Base-by-base conservation (phyloP, 176 grass and related monocot species). In the Chrysopogon serrulatus region DNA sequence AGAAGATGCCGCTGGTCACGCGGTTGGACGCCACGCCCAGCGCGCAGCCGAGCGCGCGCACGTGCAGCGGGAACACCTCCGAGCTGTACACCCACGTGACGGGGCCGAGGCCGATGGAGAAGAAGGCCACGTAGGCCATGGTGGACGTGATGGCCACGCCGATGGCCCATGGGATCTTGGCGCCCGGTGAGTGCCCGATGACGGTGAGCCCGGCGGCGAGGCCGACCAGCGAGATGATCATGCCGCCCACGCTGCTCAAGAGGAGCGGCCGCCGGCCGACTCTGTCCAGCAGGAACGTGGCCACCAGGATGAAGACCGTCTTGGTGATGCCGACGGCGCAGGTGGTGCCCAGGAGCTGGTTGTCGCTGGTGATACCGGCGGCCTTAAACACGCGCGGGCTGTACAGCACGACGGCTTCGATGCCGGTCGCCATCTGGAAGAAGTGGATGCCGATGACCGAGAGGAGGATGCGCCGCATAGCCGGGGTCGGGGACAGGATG, bases 391-490 rank as follows among this genome's bases (percentile, higher is more conserved):
- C 85, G 32, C 59, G 81, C 3, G 94, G 94, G 91, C 94, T 91
- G 72, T 96, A 96, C 15, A 96, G 91, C 83, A 96, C 94, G 26
- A 96, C 94, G 36, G 88, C 86, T 39, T 96, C 94, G 62, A 93
- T 93, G 33, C 94, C 94, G 2, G 94, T 93, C 43, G 94, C 84
- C 82, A 93, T 91, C 88, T 96, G 91, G 94, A 96, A 96, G 88
- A 96, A 96, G 28, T 96, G 91, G 73, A 96, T 84, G 65, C 91
- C 94, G 37, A 93, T 0, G 0, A 84, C 91, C 1, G 86, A 41
- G 14, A 96, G 69, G 10, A 96, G 89, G 76, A 93, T 87, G 24
- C 82, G 88, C 0, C 91, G 91, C 79, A 96, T 92, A 7, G 77
- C 80, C 17, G 89, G 79, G 17, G 75, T 51, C 8, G 94, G 91